phyloP scores from a whole-genome alignment of 805 yeast genomes.

The Isabelozyma heimii region DNA sequence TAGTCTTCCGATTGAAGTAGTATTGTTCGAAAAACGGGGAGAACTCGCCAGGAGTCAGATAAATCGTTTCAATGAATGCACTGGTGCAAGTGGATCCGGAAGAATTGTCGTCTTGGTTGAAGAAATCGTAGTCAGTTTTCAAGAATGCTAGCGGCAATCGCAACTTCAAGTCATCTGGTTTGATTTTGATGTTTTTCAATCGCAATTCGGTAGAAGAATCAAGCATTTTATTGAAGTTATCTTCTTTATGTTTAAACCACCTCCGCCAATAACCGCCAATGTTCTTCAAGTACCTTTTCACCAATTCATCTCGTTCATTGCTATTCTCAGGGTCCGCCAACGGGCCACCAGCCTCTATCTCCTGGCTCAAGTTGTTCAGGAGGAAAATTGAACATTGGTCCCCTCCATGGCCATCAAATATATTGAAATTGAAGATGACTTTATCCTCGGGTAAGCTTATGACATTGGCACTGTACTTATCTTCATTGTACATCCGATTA shows the following conservation, averaged over 20 bases:
- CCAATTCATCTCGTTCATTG: slow-evolving; percentile 36
- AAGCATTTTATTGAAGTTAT: slow-evolving; percentile 24
- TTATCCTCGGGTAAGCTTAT: slow-evolving; percentile 28
- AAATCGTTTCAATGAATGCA: slow-evolving; percentile 52
- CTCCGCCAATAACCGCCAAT: slow-evolving; percentile 88
- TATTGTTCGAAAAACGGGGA: slow-evolving; percentile 32
- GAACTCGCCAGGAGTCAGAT: slow-evolving; percentile 24
- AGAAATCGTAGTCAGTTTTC: slow-evolving; percentile 61
- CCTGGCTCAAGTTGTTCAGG: slow-evolving; percentile 46
- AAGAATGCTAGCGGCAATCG: slow-evolving; percentile 65
- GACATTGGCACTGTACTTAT: slow-evolving; percentile 66
- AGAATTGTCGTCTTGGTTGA: slow-evolving; percentile 34
- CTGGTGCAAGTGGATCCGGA: slow-evolving; percentile 78
- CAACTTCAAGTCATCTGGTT: slow-evolving; percentile 54
- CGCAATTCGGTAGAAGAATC: slow-evolving; percentile 13
- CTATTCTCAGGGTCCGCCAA: slow-evolving; percentile 20
- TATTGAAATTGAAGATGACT: slow-evolving; percentile 57
- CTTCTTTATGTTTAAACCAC: slow-evolving; percentile 51
- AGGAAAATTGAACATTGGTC: slow-evolving; percentile 66
- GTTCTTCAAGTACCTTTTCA: slow-evolving; percentile 51
- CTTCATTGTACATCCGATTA: slow-evolving; percentile 79
- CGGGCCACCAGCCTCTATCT: slow-evolving; percentile 47
- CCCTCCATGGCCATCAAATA: slow-evolving; percentile 97
- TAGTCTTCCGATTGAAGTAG: slow-evolving; percentile 65
- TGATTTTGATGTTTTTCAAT: slow-evolving; percentile 8